Base-by-base conservation (phyloP, 2,329 filamentous ascomycete genomes). In the Aspergillus bombycis region DNA sequence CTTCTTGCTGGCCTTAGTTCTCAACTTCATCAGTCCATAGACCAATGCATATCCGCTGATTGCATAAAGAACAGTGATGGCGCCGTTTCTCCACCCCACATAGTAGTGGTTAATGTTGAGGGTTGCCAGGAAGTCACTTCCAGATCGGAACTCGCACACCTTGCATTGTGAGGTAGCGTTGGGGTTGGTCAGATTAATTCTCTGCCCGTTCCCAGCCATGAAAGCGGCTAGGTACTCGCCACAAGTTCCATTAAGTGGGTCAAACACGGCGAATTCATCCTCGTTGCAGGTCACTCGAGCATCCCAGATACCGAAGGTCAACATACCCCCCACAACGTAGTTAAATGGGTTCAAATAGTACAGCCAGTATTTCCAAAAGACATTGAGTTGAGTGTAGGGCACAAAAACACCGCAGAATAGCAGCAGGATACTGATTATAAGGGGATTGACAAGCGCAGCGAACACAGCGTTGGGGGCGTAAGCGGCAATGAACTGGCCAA, bases 401-500 rank as follows among this genome's bases (percentile, higher is more conserved):
- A 74, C 72, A 1, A 74, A 56, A 3, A 74, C 72, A 67, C 72
- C 72, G 7, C 72, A 74, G 68, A 74, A 74, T 14, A 71, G 74
- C 32, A 69, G 69, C 11, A 74, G 66, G 1, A 67, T 74, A 60
- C 72, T 69, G 77, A 92, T 88, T 80, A 92, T 89, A 78, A 92
- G 89, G 0, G 90, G 90, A 71, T 92, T 91, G 48, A 86, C 86
- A 65, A 92, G 90, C 59, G 91, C 88, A 0, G 89, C 90, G 75
- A 92, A 91, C 62, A 83, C 86, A 0, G 91, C 79, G 65, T 81
- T 82, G 50, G 78, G 90, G 0, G 90, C 89, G 74, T 92, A 92
- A 0, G 91, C 90, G 64, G 88, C 89, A 68, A 93, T 90, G 86
- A 90, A 93, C 75, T 92, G 91, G 19, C 89, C 91, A 86, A 89